These are phyloP conservation scores for Termitomyces sp. DNA, from an alignment of 768 basidiomycete species.

Conservation along the genomic window DNA sequence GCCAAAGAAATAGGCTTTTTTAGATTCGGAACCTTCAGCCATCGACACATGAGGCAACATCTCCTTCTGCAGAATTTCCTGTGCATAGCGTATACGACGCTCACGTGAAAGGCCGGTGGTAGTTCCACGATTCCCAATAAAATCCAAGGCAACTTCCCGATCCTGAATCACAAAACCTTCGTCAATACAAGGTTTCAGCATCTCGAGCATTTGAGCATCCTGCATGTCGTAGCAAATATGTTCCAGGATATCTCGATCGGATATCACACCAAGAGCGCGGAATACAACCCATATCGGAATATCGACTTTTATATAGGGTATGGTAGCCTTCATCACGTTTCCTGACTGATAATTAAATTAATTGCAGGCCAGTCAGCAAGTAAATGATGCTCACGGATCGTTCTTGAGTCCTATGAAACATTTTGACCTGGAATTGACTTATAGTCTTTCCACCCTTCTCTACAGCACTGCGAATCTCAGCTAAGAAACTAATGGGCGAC, in stretches of 20 bases:
- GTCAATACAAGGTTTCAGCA: constrained; percentile 97
- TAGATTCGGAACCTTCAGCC: constrained; percentile 92
- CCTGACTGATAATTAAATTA: constrained; percentile 52
- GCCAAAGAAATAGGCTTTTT: constrained; percentile 99
- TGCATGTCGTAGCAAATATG: constrained; percentile 99
- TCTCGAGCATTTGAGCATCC: constrained; percentile 94
- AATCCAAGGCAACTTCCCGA: constrained; percentile 94
- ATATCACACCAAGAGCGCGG: constrained; percentile 94
- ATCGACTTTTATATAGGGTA: constrained; percentile 97
- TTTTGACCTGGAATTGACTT: constrained; percentile 96
- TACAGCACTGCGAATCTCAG: constrained; percentile 95
- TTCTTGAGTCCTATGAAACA: constrained; percentile 89
- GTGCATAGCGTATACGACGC: constrained; percentile 91
- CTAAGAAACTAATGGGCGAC: constrained; percentile 91
- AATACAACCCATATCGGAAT: constrained; percentile 99
- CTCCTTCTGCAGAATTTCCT: constrained; percentile 98
- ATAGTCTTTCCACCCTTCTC: constrained; percentile 99
- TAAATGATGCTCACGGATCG: constrained; percentile 64
- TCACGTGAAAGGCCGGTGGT: constrained; percentile 90
- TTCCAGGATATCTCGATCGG: constrained; percentile 95
- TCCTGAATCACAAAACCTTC: constrained; percentile 98
- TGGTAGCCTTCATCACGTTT: constrained; percentile 93
- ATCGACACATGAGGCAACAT: constrained; percentile 98
- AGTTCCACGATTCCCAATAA: constrained; percentile 97
- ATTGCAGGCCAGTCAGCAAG: background rate